A percentile compares a stretch with the other conserved stretches of the same genome.
These are phyloP conservation scores for Ceratocystis alfenasii DNA, from an alignment of 2,329 filamentous ascomycete species.

Conservation along the genomic window DNA sequence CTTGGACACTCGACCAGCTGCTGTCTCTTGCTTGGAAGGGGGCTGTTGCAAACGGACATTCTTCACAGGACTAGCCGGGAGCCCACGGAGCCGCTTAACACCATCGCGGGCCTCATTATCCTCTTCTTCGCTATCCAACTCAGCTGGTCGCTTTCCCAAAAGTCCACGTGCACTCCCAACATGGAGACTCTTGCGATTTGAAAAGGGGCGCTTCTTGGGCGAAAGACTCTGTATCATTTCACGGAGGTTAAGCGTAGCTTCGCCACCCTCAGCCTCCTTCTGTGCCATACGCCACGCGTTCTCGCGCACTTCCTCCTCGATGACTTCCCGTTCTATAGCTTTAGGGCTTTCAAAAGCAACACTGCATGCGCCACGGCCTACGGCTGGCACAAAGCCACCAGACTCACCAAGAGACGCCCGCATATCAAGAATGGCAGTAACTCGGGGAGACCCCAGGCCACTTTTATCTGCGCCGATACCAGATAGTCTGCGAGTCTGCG, in stretches of 20 bases:
- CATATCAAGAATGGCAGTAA: slow-evolving; percentile 58
- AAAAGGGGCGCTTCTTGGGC: slow-evolving; percentile 57
- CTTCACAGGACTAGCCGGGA: slow-evolving; percentile 65
- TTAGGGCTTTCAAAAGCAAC: slow-evolving; percentile 56
- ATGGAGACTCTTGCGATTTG: slow-evolving; percentile 62
- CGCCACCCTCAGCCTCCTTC: slow-evolving; percentile 40
- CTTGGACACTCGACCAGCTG: slow-evolving; percentile 46
- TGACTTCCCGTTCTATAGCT: slow-evolving; percentile 45
- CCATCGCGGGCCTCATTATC: slow-evolving; percentile 46
- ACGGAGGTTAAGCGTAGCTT: slow-evolving; percentile 54
- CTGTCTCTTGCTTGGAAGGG: slow-evolving; percentile 53
- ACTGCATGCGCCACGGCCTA: slow-evolving; percentile 29
- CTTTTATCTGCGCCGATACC: slow-evolving; percentile 57
- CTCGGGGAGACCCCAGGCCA: slow-evolving; percentile 63
- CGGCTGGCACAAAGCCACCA: neutral
- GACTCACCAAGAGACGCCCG: slow-evolving; percentile 57
- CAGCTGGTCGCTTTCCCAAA: slow-evolving; percentile 59
- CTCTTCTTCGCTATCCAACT: slow-evolving; percentile 53
- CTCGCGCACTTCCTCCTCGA: slow-evolving; percentile 49
- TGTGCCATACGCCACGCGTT: slow-evolving; percentile 45
- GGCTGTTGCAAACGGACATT: slow-evolving; percentile 58
- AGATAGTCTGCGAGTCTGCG: slow-evolving; percentile 43
- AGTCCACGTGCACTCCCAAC: slow-evolving; percentile 62
- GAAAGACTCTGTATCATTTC: slow-evolving; percentile 70
- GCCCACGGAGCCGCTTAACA: slow-evolving; percentile 58